These are phyloP conservation scores for Aspergillus sp. DNA, from an alignment of 2,329 filamentous ascomycete species.

Conservation along the genomic window DNA sequence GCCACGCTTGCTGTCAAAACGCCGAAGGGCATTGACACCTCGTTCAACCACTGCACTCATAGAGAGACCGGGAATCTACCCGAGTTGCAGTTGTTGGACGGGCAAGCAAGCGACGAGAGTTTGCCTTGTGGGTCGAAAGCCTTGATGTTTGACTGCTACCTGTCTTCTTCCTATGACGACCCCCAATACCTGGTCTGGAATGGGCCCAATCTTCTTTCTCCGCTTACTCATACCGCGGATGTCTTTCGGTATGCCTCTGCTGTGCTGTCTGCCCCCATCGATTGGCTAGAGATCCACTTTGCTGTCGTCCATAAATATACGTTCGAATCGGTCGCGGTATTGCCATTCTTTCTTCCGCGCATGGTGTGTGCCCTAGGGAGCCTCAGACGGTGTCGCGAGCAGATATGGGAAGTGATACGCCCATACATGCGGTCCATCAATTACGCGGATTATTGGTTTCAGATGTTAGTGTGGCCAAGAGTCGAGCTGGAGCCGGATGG, in stretches of 20 bases:
- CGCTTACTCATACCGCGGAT: not conserved
- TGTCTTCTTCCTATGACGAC: not conserved
- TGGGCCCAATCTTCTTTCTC: not conserved
- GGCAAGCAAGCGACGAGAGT: too few relatives aligned
- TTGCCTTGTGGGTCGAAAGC: too few relatives aligned
- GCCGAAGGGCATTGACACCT: too few relatives aligned
- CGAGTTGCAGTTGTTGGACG: too few relatives aligned
- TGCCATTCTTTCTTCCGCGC: slow-evolving; percentile 1
- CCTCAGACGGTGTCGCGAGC: not conserved
- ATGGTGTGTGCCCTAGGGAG: not conserved
- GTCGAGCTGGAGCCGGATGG: not conserved
- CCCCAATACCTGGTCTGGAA: not conserved
- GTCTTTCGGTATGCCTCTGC: not conserved
- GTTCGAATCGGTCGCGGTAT: not conserved
- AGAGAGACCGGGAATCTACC: too few relatives aligned
- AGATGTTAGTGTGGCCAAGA: not conserved
- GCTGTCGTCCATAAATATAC: not conserved
- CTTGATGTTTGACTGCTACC: not conserved
- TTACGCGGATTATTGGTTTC: not conserved
- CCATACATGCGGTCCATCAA: not conserved
- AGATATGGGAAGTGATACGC: not conserved
- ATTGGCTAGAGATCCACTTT: slow-evolving; percentile 3
- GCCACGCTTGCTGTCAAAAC: too few relatives aligned
- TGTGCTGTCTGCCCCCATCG: not conserved
- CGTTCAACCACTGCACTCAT: too few relatives aligned